Conservation (phyloP, 495 filamentous ascomycete species). For the Massariosphaeria phaeospora region DNA sequence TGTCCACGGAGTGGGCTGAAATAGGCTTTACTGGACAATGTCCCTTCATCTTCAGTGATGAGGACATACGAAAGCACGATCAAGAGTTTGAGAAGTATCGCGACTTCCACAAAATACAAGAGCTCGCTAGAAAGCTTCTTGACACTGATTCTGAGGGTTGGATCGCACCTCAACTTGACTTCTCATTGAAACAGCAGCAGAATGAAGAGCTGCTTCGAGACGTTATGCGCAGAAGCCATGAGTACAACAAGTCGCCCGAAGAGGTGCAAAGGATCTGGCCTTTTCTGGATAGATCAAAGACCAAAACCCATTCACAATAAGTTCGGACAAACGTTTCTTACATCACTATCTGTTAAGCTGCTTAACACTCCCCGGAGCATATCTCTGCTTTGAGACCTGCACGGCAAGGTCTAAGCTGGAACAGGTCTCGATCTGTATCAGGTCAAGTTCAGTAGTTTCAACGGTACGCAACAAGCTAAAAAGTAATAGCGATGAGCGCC, state of each 20-base stretch:
- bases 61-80: slow-evolving; percentile 35
- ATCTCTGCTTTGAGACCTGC: background rate
- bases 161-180: slow-evolving; percentile 39
- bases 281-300: slow-evolving; percentile 19
- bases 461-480: too few species aligned
- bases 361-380: background rate
- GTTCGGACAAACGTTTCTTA: too few species aligned
- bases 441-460: too few species aligned
- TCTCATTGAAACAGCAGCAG: slow-evolving; percentile 33
- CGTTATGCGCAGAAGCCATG: slow-evolving; percentile 36
- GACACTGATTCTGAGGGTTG: slow-evolving; percentile 44
- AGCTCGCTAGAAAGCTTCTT: slow-evolving; percentile 39
- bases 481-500: too few species aligned
- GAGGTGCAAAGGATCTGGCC: slow-evolving; percentile 39
- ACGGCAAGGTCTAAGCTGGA: too few species aligned
- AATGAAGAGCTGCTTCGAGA: slow-evolving; percentile 18
- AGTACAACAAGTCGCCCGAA: slow-evolving; percentile 34
- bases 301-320: background rate
- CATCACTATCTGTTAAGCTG: background rate
- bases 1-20: slow-evolving; percentile 37
- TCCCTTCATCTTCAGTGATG: slow-evolving; percentile 37
- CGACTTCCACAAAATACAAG: slow-evolving; percentile 36
- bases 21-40: slow-evolving; percentile 37
- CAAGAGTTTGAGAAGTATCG: slow-evolving; percentile 37
- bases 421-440: too few species aligned